Evolutionary conservation across 352 stramenopile genomes (phyloP).

Genomic region (Thalassiosira sp.): DNA sequence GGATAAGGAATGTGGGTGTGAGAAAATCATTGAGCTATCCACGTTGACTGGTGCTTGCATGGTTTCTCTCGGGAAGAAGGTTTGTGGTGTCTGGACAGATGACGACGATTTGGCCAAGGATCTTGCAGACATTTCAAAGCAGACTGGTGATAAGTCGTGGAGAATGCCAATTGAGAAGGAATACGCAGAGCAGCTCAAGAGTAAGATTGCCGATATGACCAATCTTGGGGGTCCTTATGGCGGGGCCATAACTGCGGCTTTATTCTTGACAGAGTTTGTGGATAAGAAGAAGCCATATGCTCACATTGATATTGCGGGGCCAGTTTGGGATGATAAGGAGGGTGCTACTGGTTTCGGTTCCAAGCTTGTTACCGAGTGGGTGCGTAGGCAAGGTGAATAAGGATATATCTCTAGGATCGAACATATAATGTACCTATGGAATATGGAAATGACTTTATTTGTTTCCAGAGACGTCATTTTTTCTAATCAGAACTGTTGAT

Average conservation of each 20-base stretch:
- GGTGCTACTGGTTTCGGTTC: conserved; percentile 85
- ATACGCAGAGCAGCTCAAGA: conserved; percentile 86
- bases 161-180: conserved; percentile 84
- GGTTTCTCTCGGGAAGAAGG: conserved; percentile 75
- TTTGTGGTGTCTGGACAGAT: conserved; percentile 77
- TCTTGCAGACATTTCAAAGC: conserved; percentile 69
- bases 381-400: conserved; percentile 64
- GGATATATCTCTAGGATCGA: too few species aligned
- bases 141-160: conserved; percentile 86
- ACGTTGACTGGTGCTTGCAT: conserved; percentile 86
- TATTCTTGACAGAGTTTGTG: conserved; percentile 92
- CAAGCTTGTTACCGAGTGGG: conserved; percentile 83
- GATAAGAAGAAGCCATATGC: conserved; percentile 94
- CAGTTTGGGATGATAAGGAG: conserved; percentile 84
- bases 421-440: too few species aligned
- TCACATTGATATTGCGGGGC: conserved; percentile 87
- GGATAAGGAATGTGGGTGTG: conserved; percentile 82
- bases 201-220: conserved; percentile 86
- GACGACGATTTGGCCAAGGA: conserved; percentile 82
- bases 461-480: too few species aligned
- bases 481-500: too few species aligned
- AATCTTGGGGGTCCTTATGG: conserved; percentile 82
- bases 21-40: conserved; percentile 84
- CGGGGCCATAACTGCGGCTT: conserved; percentile 86
- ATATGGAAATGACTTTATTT: too few species aligned